Evolutionary conservation across 139 green algal genomes (phyloP).

Genomic region (Mesotaenium endlicherianum): DNA sequence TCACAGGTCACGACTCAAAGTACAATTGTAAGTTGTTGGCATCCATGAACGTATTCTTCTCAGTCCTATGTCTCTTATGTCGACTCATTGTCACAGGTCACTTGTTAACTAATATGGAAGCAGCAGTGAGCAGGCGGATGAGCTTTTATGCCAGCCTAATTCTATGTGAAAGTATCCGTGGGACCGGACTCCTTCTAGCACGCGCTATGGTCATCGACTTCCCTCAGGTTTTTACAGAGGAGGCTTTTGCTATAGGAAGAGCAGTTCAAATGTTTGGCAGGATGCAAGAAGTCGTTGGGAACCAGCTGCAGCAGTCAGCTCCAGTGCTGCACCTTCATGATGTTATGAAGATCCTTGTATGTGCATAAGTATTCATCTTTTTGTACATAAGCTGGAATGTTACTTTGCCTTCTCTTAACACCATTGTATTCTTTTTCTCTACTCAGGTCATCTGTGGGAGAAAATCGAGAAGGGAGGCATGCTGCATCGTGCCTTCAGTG

Average conservation of each 20-base stretch:
- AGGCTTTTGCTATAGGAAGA: no score
- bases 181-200: background rate
- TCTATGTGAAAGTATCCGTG: background rate
- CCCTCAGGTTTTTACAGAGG: no score
- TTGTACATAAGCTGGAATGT: background rate
- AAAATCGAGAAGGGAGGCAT: constrained; percentile 43
- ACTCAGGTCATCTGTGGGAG: constrained; percentile 41
- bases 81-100: background rate
- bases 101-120: background rate
- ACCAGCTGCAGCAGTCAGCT: no score
- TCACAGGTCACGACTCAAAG: constrained; percentile 79
- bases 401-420: background rate
- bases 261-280: no score
- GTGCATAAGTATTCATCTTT: background rate
- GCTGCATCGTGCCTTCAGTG: constrained; percentile 91
- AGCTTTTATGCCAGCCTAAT: background rate
- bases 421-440: background rate
- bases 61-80: background rate
- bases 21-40: constrained; percentile 61
- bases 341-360: background rate
- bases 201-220: background rate
- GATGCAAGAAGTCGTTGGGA: no score
- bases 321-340: no score
- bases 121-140: background rate
- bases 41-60: no score